A percentile compares a stretch with the other conserved stretches of the same genome.
Evolutionary conservation across 2,329 filamentous ascomycete genomes (phyloP).

Genomic region (Aspergillus puulaauensis): DNA sequence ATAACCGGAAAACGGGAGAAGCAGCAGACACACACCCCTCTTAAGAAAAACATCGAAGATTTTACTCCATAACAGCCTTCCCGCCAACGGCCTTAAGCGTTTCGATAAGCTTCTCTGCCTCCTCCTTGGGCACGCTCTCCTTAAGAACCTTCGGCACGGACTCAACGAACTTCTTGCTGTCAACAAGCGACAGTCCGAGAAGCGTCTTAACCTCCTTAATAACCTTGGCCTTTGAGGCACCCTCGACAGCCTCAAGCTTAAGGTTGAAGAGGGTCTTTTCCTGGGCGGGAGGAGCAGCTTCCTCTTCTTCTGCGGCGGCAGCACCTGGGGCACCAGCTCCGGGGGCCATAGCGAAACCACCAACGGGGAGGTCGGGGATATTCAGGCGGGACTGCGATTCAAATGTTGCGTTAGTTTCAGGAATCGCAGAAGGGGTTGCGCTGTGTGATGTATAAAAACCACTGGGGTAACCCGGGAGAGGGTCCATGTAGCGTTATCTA

Average conservation of each 20-base stretch:
- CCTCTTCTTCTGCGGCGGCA: constrained; percentile 68
- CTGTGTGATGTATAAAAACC: neutral
- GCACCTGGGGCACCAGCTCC: constrained; percentile 63
- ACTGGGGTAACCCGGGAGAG: neutral
- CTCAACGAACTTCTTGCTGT: constrained; percentile 99
- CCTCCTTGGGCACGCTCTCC: constrained; percentile 97
- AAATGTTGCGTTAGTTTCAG: neutral
- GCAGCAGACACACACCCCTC: constrained; percentile 20
- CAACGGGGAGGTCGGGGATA: constrained; percentile 95
- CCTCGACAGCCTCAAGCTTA: constrained; percentile 88
- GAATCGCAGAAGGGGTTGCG: neutral
- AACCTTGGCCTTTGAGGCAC: constrained; percentile 90
- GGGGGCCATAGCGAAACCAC: constrained; percentile 76
- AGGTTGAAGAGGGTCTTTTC: constrained; percentile 98
- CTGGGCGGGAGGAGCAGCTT: constrained; percentile 82
- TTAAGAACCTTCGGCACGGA: constrained; percentile 98
- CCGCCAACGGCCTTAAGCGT: constrained; percentile 91
- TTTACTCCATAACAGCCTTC: constrained; percentile 86
- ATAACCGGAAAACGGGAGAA: constrained; percentile 13
- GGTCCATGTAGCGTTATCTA: neutral
- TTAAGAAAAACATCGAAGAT: constrained; percentile 5
- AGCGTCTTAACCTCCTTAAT: constrained; percentile 99
- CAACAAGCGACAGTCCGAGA: constrained; percentile 91
- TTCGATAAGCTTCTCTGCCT: constrained; percentile 97
- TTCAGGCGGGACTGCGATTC: constrained; percentile 76